Evolutionary conservation across 768 basidiomycete genomes (phyloP).

Genomic region (Pholiota microspora): DNA sequence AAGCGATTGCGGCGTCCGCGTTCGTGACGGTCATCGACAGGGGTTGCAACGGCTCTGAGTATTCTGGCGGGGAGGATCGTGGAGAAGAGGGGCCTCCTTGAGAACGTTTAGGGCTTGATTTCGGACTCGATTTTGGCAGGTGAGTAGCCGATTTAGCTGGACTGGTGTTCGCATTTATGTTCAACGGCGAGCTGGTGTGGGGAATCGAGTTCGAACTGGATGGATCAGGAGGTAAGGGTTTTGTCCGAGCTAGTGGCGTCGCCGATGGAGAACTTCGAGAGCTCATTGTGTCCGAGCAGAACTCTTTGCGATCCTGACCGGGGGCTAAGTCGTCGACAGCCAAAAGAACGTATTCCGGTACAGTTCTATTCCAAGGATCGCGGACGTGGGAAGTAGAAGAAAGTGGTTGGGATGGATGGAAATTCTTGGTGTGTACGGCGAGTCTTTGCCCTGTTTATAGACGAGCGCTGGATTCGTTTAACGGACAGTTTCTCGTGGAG

Average conservation of each 20-base stretch:
- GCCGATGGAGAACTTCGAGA: conserved; percentile 2
- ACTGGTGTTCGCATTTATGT: not conserved
- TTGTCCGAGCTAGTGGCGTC: not conserved
- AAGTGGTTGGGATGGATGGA: not conserved
- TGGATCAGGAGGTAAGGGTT: not conserved
- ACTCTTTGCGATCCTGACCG: not conserved
- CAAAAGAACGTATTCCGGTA: not conserved
- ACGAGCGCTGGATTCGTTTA: not conserved
- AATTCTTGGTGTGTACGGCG: not conserved
- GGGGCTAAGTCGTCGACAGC: not conserved
- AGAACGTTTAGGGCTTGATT: not conserved
- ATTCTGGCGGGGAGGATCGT: not conserved
- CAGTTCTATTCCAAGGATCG: not conserved
- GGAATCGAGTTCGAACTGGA: not conserved
- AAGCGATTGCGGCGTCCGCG: conserved; percentile 8
- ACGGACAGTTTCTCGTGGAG: not conserved
- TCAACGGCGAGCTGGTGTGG: not conserved
- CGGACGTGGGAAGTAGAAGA: not conserved
- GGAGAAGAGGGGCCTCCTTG: not conserved
- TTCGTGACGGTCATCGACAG: conserved; percentile 11
- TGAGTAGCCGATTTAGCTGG: not conserved
- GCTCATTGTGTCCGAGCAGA: not conserved
- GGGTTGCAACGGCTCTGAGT: conserved; percentile 5
- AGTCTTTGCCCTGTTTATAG: not conserved
- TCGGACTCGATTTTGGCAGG: not conserved